Percentiles rank a stretch among this genome's conserved stretches.
phyloP scores from a whole-genome alignment of 495 filamentous ascomycete species.

The Aspergillus ostianus region DNA sequence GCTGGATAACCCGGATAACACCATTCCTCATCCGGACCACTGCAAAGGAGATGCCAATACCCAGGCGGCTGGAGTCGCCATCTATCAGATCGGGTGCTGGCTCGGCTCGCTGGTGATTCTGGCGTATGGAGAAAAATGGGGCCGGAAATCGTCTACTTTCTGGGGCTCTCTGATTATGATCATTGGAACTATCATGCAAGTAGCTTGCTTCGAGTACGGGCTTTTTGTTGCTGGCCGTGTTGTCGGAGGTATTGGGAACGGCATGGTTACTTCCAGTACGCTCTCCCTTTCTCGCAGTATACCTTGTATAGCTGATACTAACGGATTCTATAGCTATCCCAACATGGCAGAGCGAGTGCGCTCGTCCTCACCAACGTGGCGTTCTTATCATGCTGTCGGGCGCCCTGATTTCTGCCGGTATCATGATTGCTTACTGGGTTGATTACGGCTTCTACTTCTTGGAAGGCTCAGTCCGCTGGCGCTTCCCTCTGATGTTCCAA shows the following conservation, averaged over 20 bases:
- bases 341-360: slow-evolving; percentile 44
- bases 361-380: slow-evolving; percentile 26
- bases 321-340: slow-evolving; percentile 21
- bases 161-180: slow-evolving; percentile 41
- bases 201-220: slow-evolving; percentile 19
- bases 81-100: slow-evolving; percentile 31
- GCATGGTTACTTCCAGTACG: slow-evolving; percentile 28
- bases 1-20: slow-evolving; percentile 2
- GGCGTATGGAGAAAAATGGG: slow-evolving; percentile 43
- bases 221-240: slow-evolving; percentile 21
- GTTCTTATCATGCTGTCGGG: slow-evolving; percentile 36
- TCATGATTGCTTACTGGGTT: slow-evolving; percentile 50
- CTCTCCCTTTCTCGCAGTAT: not conserved
- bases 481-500: slow-evolving; percentile 40
- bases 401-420: slow-evolving; percentile 36
- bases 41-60: slow-evolving; percentile 9
- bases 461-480: slow-evolving; percentile 34
- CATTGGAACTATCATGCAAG: slow-evolving; percentile 45
- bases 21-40: not conserved
- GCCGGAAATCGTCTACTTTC: slow-evolving; percentile 43
- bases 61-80: slow-evolving; percentile 9
- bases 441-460: slow-evolving; percentile 45
- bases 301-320: not conserved
- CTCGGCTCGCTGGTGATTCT: slow-evolving; percentile 49
- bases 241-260: slow-evolving; percentile 29